Evolutionary conservation across 257 asterid species (phyloP), one percentile per base, ranked within the genome.

Genomic region (Solanum medicagineum): DNA sequence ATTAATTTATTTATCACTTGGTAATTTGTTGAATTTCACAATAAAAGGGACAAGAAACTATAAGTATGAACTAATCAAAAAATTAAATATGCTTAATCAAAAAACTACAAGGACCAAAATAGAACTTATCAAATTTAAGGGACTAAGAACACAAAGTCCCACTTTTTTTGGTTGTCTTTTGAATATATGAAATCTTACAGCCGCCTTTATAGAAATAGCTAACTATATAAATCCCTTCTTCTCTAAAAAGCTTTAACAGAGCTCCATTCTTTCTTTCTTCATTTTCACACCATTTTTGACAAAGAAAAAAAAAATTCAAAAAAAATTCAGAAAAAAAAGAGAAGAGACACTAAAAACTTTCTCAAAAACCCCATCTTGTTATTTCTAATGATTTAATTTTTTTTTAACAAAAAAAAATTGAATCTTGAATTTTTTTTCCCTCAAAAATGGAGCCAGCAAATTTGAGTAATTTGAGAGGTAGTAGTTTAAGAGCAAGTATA

Each of bases 401-500:
- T 73, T 13, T 74, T 1, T 6, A 47, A 4, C 8, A 36, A 74
- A 19, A 51, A 51, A 51, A 15, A 4, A 9, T 1, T 20, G 57
- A 10, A 73, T 2, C 29, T 45, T 73, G 56, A 20, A n/a, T n/a
- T 0, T 7, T 65, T 13, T 17, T 68, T 16, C 11, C 11, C 7
- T n/a, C 6, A 26, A 22, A 47, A 1, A 84, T 84, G 86, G 86
- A 84, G 81, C 69, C 81, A 29, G 86, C 81, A 59, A 75, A 68
- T 69, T 45, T 54, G n/a, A 20, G 86, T 73, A 69, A 51, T 51
- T 51, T 68, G 49, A 40, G 86, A 84, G 86, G 86, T 15, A 59
- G 80, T 79, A 89, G 91, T 85, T 75, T 89, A 40, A 84, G 89
- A 79, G 85, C 83, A 44, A 86, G 83, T 19, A 42, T 84, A 54